phyloP scores from a whole-genome alignment of 2,329 filamentous ascomycete species.

The Monilinia polystroma region DNA sequence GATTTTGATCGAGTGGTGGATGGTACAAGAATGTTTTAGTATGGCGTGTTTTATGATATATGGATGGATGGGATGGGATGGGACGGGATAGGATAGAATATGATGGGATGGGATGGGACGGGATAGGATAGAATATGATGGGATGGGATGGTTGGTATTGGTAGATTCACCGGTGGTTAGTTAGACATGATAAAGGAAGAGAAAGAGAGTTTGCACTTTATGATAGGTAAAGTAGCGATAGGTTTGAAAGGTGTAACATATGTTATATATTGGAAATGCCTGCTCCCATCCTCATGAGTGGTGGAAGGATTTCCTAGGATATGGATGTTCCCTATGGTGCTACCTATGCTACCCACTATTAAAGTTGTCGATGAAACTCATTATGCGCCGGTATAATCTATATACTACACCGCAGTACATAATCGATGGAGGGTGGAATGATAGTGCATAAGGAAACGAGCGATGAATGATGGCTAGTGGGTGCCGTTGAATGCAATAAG shows the following conservation, averaged over 20 bases:
- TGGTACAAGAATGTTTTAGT: not conserved
- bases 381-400: slow-evolving; percentile 16
- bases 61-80: not conserved
- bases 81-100: too few relatives aligned
- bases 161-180: not conserved
- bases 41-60: slow-evolving; percentile 19
- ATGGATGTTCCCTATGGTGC: too few relatives aligned
- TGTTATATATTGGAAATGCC: too few relatives aligned
- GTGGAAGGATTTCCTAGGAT: too few relatives aligned
- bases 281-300: too few relatives aligned
- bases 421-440: too few relatives aligned
- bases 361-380: slow-evolving; percentile 17
- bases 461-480: too few relatives aligned
- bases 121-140: too few relatives aligned
- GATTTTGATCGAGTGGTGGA: slow-evolving; percentile 8
- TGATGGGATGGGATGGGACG: too few relatives aligned
- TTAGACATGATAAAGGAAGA: not conserved
- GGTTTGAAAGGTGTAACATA: not conserved
- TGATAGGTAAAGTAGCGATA: not conserved
- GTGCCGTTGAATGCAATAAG: too few relatives aligned
- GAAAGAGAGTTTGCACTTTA: not conserved
- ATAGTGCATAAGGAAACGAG: too few relatives aligned
- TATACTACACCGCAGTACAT: not conserved
- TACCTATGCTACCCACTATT: not conserved
- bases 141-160: too few relatives aligned